Percentiles rank a stretch among this genome's conserved stretches.
Conservation (phyloP, 2,329 filamentous ascomycete species). For the Calonectria pseudoreteaudii region DNA sequence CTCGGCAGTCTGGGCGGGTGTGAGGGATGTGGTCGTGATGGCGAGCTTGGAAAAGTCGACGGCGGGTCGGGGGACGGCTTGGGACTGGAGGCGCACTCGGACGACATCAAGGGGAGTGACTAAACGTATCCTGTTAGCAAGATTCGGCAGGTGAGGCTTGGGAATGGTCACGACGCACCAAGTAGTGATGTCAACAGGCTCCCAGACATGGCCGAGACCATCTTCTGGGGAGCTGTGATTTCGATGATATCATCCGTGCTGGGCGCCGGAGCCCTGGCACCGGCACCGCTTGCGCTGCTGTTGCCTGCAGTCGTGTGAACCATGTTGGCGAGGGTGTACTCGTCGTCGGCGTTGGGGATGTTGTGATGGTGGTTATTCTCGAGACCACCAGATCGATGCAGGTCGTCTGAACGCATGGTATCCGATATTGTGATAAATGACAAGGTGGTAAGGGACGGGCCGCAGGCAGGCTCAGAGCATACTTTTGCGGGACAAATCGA, state of each 20-base stretch:
- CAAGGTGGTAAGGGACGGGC: background rate
- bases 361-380: conserved; percentile 31
- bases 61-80: conserved; percentile 65
- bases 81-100: conserved; percentile 92
- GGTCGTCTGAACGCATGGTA: conserved; percentile 39
- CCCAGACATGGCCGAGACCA: conserved; percentile 92
- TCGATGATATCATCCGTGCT: conserved; percentile 61
- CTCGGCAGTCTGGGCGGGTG: conserved; percentile 79
- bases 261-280: background rate
- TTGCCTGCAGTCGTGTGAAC: conserved; percentile 25
- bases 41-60: conserved; percentile 68
- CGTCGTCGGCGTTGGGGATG: conserved; percentile 42
- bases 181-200: conserved; percentile 91
- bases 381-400: conserved; percentile 38
- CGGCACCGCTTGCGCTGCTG: conserved; percentile 16
- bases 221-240: conserved; percentile 88
- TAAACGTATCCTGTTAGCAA: conserved; percentile 50
- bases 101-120: conserved; percentile 98
- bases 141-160: background rate
- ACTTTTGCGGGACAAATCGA: background rate
- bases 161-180: conserved; percentile 65
- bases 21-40: conserved; percentile 68
- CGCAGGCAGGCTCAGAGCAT: conserved; percentile 31
- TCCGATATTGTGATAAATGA: background rate
- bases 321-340: conserved; percentile 45